Percentiles rank a stretch among this genome's conserved stretches.
phyloP scores from a whole-genome alignment of 257 asterid species.

The Pogostemon cablin region DNA sequence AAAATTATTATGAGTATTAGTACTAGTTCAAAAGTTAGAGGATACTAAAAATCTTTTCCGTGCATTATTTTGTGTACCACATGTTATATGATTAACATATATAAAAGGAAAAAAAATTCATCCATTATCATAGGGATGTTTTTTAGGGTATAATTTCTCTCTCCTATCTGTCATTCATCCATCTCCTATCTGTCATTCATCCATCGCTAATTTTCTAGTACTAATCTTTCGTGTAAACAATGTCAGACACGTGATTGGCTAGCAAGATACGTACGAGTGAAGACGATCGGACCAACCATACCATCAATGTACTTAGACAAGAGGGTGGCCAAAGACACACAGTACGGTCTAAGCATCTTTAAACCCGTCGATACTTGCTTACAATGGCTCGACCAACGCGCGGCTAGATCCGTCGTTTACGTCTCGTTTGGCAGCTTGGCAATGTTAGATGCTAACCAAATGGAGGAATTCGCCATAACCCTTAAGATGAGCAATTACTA shows the following conservation, averaged over 20 bases:
- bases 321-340: conserved; percentile 23
- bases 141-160: no score
- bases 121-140: no score
- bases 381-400: conserved; percentile 40
- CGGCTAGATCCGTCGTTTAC: conserved; percentile 28
- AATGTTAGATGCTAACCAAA: conserved; percentile 28
- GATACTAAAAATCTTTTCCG: no score
- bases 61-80: no score
- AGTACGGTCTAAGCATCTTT: conserved; percentile 29
- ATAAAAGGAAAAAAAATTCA: no score
- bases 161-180: no score
- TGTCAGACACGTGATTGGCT: conserved; percentile 34
- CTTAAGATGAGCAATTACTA: conserved; percentile 32
- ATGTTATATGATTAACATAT: no score
- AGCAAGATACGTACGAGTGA: conserved; percentile 1
- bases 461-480: conserved; percentile 43
- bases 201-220: no score
- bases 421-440: conserved; percentile 39
- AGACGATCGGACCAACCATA: conserved; percentile 37
- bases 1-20: no score
- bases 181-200: no score
- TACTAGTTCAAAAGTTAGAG: no score
- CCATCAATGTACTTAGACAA: conserved; percentile 38
- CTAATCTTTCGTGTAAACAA: no score
- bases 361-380: conserved; percentile 16